phyloP scores from a whole-genome alignment of 2,329 filamentous ascomycete genomes.

The Scytalidium lignicola region DNA sequence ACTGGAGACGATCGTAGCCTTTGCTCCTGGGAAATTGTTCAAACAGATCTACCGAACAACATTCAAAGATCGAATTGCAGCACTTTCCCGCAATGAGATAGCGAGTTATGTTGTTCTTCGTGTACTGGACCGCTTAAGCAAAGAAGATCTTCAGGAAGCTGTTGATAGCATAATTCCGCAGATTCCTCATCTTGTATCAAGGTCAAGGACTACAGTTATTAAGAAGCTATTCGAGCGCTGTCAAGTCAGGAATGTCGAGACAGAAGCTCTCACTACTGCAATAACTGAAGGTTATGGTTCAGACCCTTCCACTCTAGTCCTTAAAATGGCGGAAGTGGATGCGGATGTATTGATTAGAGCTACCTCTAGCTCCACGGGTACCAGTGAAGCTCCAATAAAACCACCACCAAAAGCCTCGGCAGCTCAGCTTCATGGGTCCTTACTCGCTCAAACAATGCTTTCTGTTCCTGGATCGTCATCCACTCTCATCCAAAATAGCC shows the following conservation, averaged over 20 bases:
- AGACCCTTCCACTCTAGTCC: conserved; percentile 44
- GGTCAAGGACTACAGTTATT: conserved; percentile 73
- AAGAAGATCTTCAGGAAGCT: conserved; percentile 75
- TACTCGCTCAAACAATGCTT: conserved; percentile 78
- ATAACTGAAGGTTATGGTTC: conserved; percentile 51
- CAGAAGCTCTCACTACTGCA: conserved; percentile 45
- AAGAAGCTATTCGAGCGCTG: conserved; percentile 81
- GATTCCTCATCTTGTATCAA: conserved; percentile 66
- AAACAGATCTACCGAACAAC: conserved; percentile 78
- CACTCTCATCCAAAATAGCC: conserved; percentile 67
- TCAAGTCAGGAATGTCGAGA: conserved; percentile 57
- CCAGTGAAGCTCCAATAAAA: conserved; percentile 32
- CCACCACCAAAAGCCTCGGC: conserved; percentile 24
- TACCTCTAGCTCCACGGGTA: conserved; percentile 34
- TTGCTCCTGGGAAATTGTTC: conserved; percentile 83
- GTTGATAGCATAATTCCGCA: conserved; percentile 68
- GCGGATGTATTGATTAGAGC: conserved; percentile 42
- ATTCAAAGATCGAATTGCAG: conserved; percentile 74
- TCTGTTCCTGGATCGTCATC: conserved; percentile 63
- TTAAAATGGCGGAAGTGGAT: conserved; percentile 55
- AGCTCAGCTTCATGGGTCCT: conserved; percentile 71
- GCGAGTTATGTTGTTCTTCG: conserved; percentile 83
- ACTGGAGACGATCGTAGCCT: conserved; percentile 77
- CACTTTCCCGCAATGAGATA: conserved; percentile 81
- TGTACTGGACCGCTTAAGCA: conserved; percentile 76